Base-by-base conservation (phyloP, 2,329 filamentous ascomycete genomes). In the Penicillium capsulatum region DNA sequence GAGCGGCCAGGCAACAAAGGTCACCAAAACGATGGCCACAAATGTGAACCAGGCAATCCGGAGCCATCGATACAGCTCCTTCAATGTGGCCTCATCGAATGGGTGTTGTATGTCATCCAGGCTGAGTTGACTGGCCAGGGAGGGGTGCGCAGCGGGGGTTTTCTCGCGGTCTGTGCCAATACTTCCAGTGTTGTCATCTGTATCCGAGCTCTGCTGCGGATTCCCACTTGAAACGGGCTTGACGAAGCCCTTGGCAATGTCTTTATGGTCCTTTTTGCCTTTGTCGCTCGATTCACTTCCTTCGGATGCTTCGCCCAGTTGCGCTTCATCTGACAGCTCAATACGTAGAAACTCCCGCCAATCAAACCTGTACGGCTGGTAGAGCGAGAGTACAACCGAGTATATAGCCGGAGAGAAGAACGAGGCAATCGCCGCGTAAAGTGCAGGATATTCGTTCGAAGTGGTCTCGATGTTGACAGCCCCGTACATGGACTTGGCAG, bases 1-100 rank as follows among this genome's bases (percentile, higher is more conserved):
- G 55, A 76, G 59, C 0, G 71, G 72, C 73, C 71, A 75, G 1
- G 65, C 47, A 8, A 76, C 48, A 17, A 73, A 67, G 0, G 72
- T 75, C 7, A 71, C 54, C 6, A 73, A 48, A 1, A 75, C 63
- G 33, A 72, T 63, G 22, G 67, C 54, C 1, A 69, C 50, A 33
- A 67, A 70, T 13, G 66, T 63, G 1, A 60, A 45, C 51, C 64
- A 65, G 0, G 71, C 68, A 38, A 70, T 66, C 3, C 57, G 59
- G 13, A 62, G 58, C 68, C 68, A 70, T 2, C 53, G 53, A 4
- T 57, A 40, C 0, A 71, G 45, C 11, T 66, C 51, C 17, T 41
- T 49, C 1, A 70, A 40, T 0, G 65, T 69, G 4, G 43, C 40
- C 1, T 57, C 56, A 31, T 60, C 59, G 40, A 73, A 72, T 0